Conservation (phyloP, 352 stramenopile species). For the Globisporangium ultimum region DNA sequence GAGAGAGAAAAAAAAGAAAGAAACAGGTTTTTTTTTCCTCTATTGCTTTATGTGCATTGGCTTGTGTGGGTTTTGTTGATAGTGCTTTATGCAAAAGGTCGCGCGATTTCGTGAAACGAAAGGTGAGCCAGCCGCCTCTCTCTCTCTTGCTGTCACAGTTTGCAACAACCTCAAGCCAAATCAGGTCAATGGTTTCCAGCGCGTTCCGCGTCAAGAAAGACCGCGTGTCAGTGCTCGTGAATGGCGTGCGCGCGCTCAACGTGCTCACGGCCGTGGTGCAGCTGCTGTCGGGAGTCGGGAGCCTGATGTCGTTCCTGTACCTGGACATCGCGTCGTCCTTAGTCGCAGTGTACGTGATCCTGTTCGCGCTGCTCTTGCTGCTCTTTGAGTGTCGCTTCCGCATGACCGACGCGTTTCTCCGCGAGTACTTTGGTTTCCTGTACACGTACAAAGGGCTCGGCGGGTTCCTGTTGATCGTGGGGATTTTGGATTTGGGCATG, state of each 20-base stretch:
- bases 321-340: slow-evolving; percentile 37
- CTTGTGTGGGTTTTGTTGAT: slow-evolving; percentile 1
- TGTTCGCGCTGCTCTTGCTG: slow-evolving; percentile 46
- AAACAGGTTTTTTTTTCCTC: neutral
- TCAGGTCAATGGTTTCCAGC: neutral
- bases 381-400: slow-evolving; percentile 52
- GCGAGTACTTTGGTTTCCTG: slow-evolving; percentile 58
- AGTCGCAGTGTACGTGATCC: slow-evolving; percentile 46
- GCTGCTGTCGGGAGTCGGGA: slow-evolving; percentile 36
- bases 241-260: slow-evolving; percentile 33
- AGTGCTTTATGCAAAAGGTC: slow-evolving; percentile 1
- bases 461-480: slow-evolving; percentile 52
- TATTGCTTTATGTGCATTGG: neutral
- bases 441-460: slow-evolving; percentile 52
- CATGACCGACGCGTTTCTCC: slow-evolving; percentile 39
- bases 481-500: slow-evolving; percentile 58
- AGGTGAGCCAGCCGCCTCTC: neutral
- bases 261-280: slow-evolving; percentile 38
- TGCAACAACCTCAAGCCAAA: neutral
- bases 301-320: slow-evolving; percentile 33
- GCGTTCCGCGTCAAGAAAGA: slow-evolving; percentile 16
- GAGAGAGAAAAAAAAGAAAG: too few species aligned
- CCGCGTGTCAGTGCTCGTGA: slow-evolving; percentile 24
- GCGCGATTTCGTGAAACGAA: slow-evolving; percentile 2
- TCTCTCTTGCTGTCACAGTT: neutral